A percentile compares a stretch with the other conserved stretches of the same genome.
phyloP scores from a whole-genome alignment of 2,329 filamentous ascomycete genomes.

The Penicillium hesseltinei region DNA sequence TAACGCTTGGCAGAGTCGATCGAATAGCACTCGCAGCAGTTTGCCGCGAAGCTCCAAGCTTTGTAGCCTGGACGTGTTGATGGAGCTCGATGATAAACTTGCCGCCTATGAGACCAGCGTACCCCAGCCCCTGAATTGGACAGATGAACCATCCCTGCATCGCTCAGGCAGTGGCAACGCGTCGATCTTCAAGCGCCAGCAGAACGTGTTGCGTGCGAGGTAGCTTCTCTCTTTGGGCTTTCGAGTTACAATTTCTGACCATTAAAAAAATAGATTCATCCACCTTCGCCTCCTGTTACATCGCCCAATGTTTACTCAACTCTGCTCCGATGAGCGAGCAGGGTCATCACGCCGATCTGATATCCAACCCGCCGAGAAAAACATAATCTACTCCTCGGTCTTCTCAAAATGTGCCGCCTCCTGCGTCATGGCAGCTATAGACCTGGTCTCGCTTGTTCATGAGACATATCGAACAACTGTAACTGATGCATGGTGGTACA shows the following conservation, averaged over 20 bases:
- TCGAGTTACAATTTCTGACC: not conserved
- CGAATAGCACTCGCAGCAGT: conserved; percentile 8
- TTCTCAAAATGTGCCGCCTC: conserved; percentile 30
- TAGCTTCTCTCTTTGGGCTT: conserved; percentile 2
- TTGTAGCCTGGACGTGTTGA: conserved; percentile 26
- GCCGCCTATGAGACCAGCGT: conserved; percentile 24
- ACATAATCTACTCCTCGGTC: conserved; percentile 27
- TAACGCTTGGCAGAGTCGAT: conserved; percentile 28
- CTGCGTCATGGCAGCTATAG: conserved; percentile 32
- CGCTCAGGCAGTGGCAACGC: not conserved
- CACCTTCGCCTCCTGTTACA: conserved; percentile 37
- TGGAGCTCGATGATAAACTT: conserved; percentile 30
- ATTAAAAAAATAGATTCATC: conserved; percentile 24
- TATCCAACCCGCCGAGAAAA: conserved; percentile 13
- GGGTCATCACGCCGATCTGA: conserved; percentile 5
- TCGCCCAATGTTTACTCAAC: conserved; percentile 35
- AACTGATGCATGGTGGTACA: conserved; percentile 41
- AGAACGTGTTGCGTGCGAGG: conserved; percentile 32
- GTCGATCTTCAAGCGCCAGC: conserved; percentile 25
- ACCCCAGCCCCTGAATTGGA: conserved; percentile 28
- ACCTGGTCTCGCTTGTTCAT: conserved; percentile 32
- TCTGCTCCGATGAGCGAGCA: conserved; percentile 27
- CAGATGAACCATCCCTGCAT: not conserved
- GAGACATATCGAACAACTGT: conserved; percentile 27
- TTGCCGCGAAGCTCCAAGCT: conserved; percentile 13